Base-by-base conservation (phyloP, 495 filamentous ascomycete species). In the Schizothecium vesticola region DNA sequence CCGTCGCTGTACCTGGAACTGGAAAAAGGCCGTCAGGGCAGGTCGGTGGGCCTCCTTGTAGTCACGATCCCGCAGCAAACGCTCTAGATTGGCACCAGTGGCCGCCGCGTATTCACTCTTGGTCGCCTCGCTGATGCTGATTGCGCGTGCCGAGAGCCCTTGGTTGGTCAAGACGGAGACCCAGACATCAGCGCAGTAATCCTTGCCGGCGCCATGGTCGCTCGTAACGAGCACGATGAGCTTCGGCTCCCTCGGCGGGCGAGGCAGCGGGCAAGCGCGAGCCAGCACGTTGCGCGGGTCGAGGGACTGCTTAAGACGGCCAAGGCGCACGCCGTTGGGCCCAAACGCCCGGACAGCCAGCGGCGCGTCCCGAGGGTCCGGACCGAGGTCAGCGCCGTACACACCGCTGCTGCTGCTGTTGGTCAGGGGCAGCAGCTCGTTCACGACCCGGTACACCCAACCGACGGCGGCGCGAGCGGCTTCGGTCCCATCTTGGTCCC, bases 1-100 rank as follows among this genome's bases (percentile, higher is more conserved):
- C 65, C 80, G 79, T 75, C 75, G 67, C 59, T 60, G 71, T 51
- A 84, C 76, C 75, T 86, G 85, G 25, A 70, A 71, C 67, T 86
- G 76, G 72, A 83, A 89, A 72, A 86, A 89, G 43, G 69, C 68
- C 51, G 84, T 86, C 75, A 89, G 76, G 22, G 81, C 79, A 73
- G 78, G 69, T 66, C 87, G 84, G 72, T 88, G 86, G 72, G 86
- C 77, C 74, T 89, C 87, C 77, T 89, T 89, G 79, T 89, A 89
- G 68, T 70, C 80, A 72, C 86, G 87, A 70, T 88, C 80, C 0
- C 23, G 26, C 63, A 86, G 78, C 67, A 90, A 77, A 62, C 78
- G 82, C 65, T 75, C 70, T 23, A 86, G 56, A 70, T 87, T 78
- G 59, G 85, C 83, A 64, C 85, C 83, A 28, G 77, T 84, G 60